Evolutionary conservation across 352 stramenopile species (phyloP).

Genomic region (Pythium myriotylum): DNA sequence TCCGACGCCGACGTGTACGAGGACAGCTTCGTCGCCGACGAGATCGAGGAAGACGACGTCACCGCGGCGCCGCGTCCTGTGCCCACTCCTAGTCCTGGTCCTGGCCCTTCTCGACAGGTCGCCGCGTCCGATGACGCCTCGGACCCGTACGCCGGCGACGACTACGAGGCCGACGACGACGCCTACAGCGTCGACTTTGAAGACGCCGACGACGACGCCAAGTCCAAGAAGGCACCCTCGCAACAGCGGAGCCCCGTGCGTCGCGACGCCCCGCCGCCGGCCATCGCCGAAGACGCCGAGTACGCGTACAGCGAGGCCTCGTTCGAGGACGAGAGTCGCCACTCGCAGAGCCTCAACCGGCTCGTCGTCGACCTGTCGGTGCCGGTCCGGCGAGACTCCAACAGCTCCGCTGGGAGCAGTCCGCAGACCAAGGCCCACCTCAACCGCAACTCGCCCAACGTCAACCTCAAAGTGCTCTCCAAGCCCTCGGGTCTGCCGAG

Average conservation of each 20-base stretch:
- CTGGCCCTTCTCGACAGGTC: conserved; percentile 12
- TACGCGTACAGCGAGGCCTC: conserved; percentile 59
- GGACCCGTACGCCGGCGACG: conserved; percentile 29
- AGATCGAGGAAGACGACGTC: conserved; percentile 53
- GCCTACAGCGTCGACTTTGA: conserved; percentile 79
- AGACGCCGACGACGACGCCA: conserved; percentile 41
- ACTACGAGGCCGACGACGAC: conserved; percentile 47
- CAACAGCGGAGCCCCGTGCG: conserved; percentile 4
- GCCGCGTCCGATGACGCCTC: too few species aligned
- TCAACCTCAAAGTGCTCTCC: conserved; percentile 51
- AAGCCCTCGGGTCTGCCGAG: conserved; percentile 25
- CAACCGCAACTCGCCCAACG: conserved; percentile 40
- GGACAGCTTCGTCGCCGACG: conserved; percentile 51
- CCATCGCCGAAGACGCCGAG: conserved; percentile 39
- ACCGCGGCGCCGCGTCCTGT: not conserved
- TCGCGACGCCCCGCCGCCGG: conserved; percentile 19
- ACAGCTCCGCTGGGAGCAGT: conserved; percentile 27
- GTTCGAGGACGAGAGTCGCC: conserved; percentile 73
- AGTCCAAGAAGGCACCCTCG: not conserved
- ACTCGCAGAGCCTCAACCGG: conserved; percentile 42
- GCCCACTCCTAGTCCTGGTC: conserved; percentile 17
- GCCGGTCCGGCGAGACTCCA: conserved; percentile 41
- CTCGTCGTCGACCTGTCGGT: conserved; percentile 70
- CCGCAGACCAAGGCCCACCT: conserved; percentile 11
- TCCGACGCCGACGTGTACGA: conserved; percentile 51